A percentile compares a stretch with the other conserved stretches of the same genome.
These are phyloP conservation scores for Penicillium maclennaniae DNA, from an alignment of 495 filamentous ascomycete genomes.

Conservation along the genomic window DNA sequence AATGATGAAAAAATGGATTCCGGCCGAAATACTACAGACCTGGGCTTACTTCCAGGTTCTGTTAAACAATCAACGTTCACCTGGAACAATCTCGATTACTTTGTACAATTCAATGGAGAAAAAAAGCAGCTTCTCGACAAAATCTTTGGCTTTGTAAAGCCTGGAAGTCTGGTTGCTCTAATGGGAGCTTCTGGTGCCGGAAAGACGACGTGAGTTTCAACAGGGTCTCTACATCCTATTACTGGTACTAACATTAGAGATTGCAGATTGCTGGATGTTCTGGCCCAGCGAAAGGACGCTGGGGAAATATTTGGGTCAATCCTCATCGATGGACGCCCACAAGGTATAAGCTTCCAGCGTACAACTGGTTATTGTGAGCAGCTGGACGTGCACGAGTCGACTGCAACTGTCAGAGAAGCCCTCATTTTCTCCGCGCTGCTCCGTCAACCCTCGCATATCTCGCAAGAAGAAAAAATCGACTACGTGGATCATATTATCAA, in stretches of 20 bases:
- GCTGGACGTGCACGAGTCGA: conserved; percentile 69
- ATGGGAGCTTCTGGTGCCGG: conserved; percentile 86
- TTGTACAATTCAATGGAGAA: conserved; percentile 52
- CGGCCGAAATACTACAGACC: conserved; percentile 13
- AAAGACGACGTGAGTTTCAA: conserved; percentile 65
- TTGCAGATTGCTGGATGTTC: conserved; percentile 48
- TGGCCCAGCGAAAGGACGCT: conserved; percentile 47
- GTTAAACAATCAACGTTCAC: conserved; percentile 37
- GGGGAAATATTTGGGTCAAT: conserved; percentile 46
- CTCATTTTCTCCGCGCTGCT: conserved; percentile 48
- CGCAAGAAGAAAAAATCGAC: conserved; percentile 42
- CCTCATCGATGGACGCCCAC: conserved; percentile 44
- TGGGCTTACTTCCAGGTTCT: conserved; percentile 15
- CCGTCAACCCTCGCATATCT: conserved; percentile 35
- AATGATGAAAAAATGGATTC: conserved; percentile 26
- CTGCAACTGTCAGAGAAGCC: conserved; percentile 45
- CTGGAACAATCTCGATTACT: conserved; percentile 65
- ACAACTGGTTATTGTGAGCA: conserved; percentile 80
- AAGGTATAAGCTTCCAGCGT: conserved; percentile 50
- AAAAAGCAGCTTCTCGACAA: conserved; percentile 62
- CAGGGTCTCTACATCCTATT: not conserved
- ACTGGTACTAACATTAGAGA: conserved; percentile 46
- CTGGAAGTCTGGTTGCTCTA: conserved; percentile 72
- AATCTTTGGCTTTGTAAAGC: conserved; percentile 75
- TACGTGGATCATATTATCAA: conserved; percentile 51